Evolutionary conservation across 2,329 filamentous ascomycete species (phyloP).

Genomic region (Hypoxylon sp.): DNA sequence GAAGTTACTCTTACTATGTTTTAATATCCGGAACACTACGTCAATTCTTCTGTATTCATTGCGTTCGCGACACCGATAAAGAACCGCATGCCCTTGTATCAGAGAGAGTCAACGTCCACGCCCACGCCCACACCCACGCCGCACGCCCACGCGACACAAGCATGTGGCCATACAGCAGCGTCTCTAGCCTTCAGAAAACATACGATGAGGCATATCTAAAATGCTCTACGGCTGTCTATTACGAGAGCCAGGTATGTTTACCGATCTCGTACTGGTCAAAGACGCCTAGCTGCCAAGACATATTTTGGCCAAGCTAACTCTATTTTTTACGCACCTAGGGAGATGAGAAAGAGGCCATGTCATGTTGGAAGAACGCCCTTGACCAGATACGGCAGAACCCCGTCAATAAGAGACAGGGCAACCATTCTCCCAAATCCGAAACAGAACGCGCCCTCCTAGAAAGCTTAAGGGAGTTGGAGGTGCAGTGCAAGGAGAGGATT

Average conservation of each 20-base stretch:
- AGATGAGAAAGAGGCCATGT: constrained; percentile 89
- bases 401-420: constrained; percentile 77
- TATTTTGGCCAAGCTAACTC: constrained; percentile 13
- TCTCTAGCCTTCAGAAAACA: constrained; percentile 90
- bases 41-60: constrained; percentile 14
- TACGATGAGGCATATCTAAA: constrained; percentile 97
- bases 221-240: constrained; percentile 96
- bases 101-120: constrained; percentile 12
- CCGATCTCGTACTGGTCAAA: not conserved
- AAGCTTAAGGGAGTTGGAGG: constrained; percentile 83
- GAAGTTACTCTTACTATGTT: constrained; percentile 12
- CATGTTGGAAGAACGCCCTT: constrained; percentile 90
- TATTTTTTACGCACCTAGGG: constrained; percentile 67
- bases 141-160: constrained; percentile 42
- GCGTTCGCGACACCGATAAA: constrained; percentile 21
- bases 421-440: constrained; percentile 79
- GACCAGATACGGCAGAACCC: constrained; percentile 91
- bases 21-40: constrained; percentile 13
- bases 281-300: not conserved
- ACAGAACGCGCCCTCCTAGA: constrained; percentile 87
- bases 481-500: constrained; percentile 94
- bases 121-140: constrained; percentile 18
- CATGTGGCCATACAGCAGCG: constrained; percentile 68
- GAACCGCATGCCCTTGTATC: constrained; percentile 30
- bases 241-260: constrained; percentile 82